Evolutionary conservation across 2,329 filamentous ascomycete species (phyloP).

Genomic region (Hypoxylon sp.): DNA sequence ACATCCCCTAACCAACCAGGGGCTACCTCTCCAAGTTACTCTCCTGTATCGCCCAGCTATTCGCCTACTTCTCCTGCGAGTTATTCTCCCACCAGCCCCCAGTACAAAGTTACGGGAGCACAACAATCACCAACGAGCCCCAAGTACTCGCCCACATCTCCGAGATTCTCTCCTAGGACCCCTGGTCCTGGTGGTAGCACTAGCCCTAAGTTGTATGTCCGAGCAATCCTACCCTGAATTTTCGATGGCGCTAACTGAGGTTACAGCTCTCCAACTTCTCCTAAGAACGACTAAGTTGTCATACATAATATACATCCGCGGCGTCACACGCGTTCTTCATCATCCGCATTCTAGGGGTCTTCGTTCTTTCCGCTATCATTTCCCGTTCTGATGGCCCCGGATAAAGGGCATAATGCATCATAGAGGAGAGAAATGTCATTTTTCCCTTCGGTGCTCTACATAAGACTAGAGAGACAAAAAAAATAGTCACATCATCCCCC

Average conservation of each 20-base stretch:
- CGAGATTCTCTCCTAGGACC: constrained; percentile 60
- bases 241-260: constrained; percentile 33
- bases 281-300: constrained; percentile 48
- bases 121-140: constrained; percentile 75
- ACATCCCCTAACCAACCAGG: constrained; percentile 69
- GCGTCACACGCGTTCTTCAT: constrained; percentile 41
- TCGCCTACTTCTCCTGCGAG: constrained; percentile 78
- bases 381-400: constrained; percentile 17
- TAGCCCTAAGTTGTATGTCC: constrained; percentile 58
- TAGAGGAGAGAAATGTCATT: constrained; percentile 32
- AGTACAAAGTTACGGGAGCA: constrained; percentile 67
- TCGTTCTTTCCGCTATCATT: constrained; percentile 19
- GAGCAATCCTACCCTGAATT: background rate
- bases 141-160: constrained; percentile 76
- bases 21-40: constrained; percentile 71
- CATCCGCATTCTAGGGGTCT: constrained; percentile 43
- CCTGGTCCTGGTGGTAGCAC: constrained; percentile 57
- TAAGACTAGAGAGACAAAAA: constrained; percentile 32
- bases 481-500: constrained; percentile 1
- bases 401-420: constrained; percentile 35
- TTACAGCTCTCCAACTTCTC: constrained; percentile 52
- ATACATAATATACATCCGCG: constrained; percentile 49
- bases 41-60: constrained; percentile 80
- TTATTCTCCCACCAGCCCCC: constrained; percentile 74
- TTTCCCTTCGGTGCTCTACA: constrained; percentile 15